Conservation (phyloP, 139 green algal genomes). For the Nannochloris sp. region DNA sequence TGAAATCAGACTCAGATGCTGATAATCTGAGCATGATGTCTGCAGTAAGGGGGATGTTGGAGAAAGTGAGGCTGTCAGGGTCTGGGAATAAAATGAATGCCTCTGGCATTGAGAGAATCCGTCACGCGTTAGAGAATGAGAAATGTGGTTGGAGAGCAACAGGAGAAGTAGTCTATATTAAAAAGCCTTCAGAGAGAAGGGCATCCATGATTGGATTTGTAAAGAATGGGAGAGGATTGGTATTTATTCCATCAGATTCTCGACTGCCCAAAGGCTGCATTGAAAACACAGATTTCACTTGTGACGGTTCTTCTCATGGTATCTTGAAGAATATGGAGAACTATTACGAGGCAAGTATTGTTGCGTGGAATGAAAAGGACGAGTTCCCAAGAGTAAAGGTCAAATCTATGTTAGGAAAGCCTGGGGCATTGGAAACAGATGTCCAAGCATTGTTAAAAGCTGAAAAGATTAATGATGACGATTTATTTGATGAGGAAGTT, state of each 20-base stretch:
- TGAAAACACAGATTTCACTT: conserved; percentile 1
- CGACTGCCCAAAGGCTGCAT: conserved; percentile 55
- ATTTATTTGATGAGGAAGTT: conserved; percentile 18
- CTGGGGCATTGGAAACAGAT: conserved; percentile 27
- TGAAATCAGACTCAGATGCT: too few relatives aligned
- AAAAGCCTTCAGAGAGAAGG: conserved; percentile 30
- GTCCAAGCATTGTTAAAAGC: conserved; percentile 18
- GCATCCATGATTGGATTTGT: conserved; percentile 59
- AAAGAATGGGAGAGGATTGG: conserved; percentile 12
- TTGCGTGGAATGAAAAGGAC: conserved; percentile 18
- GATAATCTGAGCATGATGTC: too few relatives aligned
- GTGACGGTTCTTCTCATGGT: not conserved
- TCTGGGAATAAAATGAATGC: too few relatives aligned
- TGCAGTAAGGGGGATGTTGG: too few relatives aligned
- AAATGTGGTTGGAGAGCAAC: conserved; percentile 27
- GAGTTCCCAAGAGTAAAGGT: conserved; percentile 30
- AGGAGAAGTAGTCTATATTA: conserved; percentile 64
- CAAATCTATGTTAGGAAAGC: conserved; percentile 42
- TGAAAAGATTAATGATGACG: conserved; percentile 20
- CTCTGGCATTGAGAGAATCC: too few relatives aligned
- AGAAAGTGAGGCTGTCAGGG: too few relatives aligned
- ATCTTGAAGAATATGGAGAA: conserved; percentile 2
- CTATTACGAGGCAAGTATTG: conserved; percentile 28
- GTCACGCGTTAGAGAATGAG: not conserved
- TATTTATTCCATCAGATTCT: conserved; percentile 37